Percentiles rank a stretch among this genome's conserved stretches.
phyloP scores from a whole-genome alignment of 176 grass and related monocot species.

The Dactylis glomerata region DNA sequence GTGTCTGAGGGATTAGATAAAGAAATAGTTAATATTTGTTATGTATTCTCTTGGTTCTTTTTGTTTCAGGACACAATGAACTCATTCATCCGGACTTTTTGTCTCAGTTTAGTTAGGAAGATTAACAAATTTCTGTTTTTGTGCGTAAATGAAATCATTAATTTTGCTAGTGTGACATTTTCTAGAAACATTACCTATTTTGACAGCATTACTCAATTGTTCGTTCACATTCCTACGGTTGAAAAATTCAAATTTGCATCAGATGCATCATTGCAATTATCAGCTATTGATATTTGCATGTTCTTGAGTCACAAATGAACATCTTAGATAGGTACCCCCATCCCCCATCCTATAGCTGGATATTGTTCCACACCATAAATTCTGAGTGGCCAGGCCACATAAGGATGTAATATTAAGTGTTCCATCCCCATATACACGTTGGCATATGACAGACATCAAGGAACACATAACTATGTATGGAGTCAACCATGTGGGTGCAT shows the following conservation, averaged over 20 bases:
- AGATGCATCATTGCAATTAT: neutral
- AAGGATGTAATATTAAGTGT: neutral
- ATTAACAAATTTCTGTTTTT: neutral
- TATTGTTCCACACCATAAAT: neutral
- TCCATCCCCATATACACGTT: neutral
- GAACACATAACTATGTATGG: neutral
- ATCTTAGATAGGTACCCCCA: neutral
- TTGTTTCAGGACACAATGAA: neutral
- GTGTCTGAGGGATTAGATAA: neutral
- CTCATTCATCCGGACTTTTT: neutral
- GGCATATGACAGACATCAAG: neutral
- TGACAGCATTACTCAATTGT: neutral
- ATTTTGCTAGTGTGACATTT: neutral
- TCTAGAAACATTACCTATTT: neutral
- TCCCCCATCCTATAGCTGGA: neutral
- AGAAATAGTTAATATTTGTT: neutral
- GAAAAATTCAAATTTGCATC: neutral
- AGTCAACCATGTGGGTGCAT: neutral
- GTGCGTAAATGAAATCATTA: neutral
- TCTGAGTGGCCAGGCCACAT: neutral
- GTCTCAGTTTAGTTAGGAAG: neutral
- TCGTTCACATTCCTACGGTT: neutral
- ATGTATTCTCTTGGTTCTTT: neutral
- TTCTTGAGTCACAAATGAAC: neutral
- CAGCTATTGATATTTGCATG: neutral